A percentile compares a stretch with the other conserved stretches of the same genome.
Conservation (phyloP, 305 asterid genomes). For the Fraxinus dipetala region DNA sequence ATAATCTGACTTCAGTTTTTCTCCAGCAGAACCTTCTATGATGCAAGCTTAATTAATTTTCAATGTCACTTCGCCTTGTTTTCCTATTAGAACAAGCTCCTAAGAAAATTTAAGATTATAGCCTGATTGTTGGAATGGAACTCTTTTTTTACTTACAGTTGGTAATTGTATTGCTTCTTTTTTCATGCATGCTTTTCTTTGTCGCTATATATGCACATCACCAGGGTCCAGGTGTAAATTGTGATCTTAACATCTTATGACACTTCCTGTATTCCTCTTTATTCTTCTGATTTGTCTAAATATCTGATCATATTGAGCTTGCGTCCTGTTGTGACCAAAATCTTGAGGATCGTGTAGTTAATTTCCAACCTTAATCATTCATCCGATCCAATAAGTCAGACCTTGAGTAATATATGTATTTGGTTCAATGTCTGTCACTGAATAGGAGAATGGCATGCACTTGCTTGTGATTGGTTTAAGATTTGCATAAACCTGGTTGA, state of each 20-base stretch:
- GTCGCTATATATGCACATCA: not conserved
- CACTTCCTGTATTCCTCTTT: not conserved
- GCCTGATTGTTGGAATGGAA: not conserved
- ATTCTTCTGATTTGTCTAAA: not conserved
- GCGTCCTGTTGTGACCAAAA: not conserved
- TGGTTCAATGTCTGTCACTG: not conserved
- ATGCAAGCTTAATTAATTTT: not conserved
- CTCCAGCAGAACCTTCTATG: not conserved
- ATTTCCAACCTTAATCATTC: not conserved
- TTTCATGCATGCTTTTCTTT: not conserved
- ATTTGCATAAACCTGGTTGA: not conserved
- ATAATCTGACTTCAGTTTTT: not conserved
- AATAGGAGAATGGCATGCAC: not conserved
- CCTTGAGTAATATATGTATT: not conserved
- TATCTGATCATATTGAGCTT: slow-evolving; percentile 8
- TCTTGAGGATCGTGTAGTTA: not conserved
- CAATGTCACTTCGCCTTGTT: not conserved
- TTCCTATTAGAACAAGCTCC: not conserved
- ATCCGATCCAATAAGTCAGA: not conserved
- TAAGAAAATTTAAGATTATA: not conserved
- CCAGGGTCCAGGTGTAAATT: not conserved
- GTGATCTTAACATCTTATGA: not conserved
- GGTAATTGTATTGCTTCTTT: not conserved
- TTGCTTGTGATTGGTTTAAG: not conserved
- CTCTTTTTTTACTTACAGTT: not conserved